Base-by-base conservation (phyloP, 139 green algal species). In the Closterium sp. region DNA sequence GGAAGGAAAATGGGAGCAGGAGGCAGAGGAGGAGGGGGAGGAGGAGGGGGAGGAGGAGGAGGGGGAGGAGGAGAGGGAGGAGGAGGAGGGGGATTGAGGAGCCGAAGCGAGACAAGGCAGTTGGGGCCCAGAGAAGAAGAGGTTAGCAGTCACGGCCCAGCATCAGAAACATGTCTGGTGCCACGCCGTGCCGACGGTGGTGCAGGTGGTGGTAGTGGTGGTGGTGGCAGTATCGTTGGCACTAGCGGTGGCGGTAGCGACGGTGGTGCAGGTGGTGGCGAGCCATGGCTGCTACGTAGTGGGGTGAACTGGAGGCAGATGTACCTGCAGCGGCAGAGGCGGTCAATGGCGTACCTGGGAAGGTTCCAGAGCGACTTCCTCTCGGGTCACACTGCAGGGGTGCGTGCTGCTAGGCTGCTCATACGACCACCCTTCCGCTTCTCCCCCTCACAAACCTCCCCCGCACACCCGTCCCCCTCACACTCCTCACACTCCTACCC, bases 331-430 rank as follows among this genome's bases (percentile, higher is more conserved):
- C 84, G 90, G 1, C 85, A 92, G 32, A 35, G 91, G 55, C 90
- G 90, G 0, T 76, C 90, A 0, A 64, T 87, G 23, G 84, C 84
- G 25, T 84, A 91, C 30, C 84, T 90, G 0, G 90, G 90, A 31
- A 92, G 85, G 34, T 93, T 91, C 87, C 85, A 64, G n/a, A 25
- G 43, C 28, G 90, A 93, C 28, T 86, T 93, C 34, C 85, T 93
- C 4, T 12, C 85, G 10, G 90, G 90, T 23, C 90, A 93, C 81
- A 93, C 90, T 7, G 86, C 90, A 7, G 84, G 36, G n/a, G 90
- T 90, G 34, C 90, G 90, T 23, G 90, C 85, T 36, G 85, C 84
- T 0, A 34, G 85, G 33, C 38, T 93, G 33, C 90, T 93, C 2
- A 76, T 19, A 6, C 55, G 55, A 5, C 55, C 55, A 2, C 55